A percentile compares a stretch with the other conserved stretches of the same genome.
phyloP scores from a whole-genome alignment of 2,329 filamentous ascomycete species.

The Diaporthe sp. region DNA sequence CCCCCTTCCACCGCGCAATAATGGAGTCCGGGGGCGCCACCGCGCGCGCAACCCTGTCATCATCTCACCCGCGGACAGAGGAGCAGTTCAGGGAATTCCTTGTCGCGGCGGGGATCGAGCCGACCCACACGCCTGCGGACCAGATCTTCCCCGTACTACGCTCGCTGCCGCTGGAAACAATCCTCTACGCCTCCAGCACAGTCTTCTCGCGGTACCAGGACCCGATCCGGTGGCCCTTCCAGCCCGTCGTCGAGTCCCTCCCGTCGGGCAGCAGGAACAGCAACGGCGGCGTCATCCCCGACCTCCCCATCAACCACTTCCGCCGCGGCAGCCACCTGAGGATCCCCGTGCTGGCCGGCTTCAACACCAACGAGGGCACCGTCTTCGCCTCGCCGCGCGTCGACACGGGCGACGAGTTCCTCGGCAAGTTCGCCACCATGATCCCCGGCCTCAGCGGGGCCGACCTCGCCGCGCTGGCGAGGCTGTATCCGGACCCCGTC shows the following conservation, averaged over 20 bases:
- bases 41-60: conserved; percentile 66
- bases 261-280: conserved; percentile 46
- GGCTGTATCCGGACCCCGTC: conserved; percentile 73
- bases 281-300: conserved; percentile 63
- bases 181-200: conserved; percentile 57
- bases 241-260: conserved; percentile 73
- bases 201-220: conserved; percentile 61
- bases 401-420: conserved; percentile 66
- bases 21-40: conserved; percentile 70
- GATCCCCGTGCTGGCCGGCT: conserved; percentile 77
- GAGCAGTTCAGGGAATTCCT: conserved; percentile 70
- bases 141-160: conserved; percentile 67
- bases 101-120: conserved; percentile 60
- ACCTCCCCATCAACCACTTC: conserved; percentile 73
- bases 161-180: conserved; percentile 53
- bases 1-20: conserved; percentile 67
- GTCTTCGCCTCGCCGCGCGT: conserved; percentile 70
- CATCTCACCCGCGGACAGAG: conserved; percentile 70
- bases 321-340: conserved; percentile 64
- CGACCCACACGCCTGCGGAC: conserved; percentile 59
- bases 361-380: conserved; percentile 78
- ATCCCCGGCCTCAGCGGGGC: conserved; percentile 67
- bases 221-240: conserved; percentile 73
- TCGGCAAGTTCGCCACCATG: conserved; percentile 71
- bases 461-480: conserved; percentile 69